These are phyloP conservation scores for Hortaea sp. DNA, from an alignment of 2,329 filamentous ascomycete species.

Conservation along the genomic window DNA sequence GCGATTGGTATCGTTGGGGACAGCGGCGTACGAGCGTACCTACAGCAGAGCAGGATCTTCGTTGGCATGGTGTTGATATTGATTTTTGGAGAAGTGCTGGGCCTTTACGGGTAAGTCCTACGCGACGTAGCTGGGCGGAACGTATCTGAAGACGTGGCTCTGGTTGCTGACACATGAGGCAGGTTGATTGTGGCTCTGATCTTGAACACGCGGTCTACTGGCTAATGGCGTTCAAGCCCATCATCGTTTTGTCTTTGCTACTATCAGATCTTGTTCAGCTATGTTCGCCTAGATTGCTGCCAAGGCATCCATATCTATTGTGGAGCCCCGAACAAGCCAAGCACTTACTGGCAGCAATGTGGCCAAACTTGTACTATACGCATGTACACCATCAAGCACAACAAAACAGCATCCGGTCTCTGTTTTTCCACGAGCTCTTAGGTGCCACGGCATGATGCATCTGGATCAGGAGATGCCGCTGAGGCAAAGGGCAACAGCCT, in stretches of 20 bases:
- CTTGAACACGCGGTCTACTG: slow-evolving; percentile 56
- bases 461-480: no score
- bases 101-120: slow-evolving; percentile 75
- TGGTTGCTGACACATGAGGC: slow-evolving; percentile 1
- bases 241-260: not conserved
- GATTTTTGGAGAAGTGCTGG: slow-evolving; percentile 96
- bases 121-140: not conserved
- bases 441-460: no score
- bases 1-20: slow-evolving; percentile 94
- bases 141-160: slow-evolving; percentile 1
- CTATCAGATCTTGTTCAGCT: not conserved
- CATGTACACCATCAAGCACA: not conserved
- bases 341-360: not conserved
- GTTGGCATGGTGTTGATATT: slow-evolving; percentile 98
- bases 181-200: slow-evolving; percentile 90
- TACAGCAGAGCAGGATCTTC: slow-evolving; percentile 92
- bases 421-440: no score
- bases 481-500: no score
- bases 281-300: not conserved
- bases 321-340: not conserved
- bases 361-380: not conserved
- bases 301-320: not conserved
- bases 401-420: no score
- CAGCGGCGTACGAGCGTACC: slow-evolving; percentile 78
- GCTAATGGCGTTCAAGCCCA: slow-evolving; percentile 6